Base-by-base conservation (phyloP, 768 basidiomycete species). In the Lentinula edodes region DNA sequence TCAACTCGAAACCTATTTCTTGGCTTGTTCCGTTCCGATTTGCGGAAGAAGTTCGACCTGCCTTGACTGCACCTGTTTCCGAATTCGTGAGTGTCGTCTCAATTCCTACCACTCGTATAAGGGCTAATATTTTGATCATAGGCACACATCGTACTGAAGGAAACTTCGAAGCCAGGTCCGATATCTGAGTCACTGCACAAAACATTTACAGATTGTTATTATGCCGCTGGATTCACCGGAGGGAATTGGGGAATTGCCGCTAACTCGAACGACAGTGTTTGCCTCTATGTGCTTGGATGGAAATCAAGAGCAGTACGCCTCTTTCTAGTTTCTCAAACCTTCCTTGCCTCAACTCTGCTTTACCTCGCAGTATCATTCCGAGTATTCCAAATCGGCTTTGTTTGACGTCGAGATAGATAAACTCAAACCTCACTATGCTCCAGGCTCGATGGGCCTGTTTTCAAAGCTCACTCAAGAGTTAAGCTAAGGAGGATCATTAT, bases 141-240 rank as follows among this genome's bases (percentile, higher is more conserved):
- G 63, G 59, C 59, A 8, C 63, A 58, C 61, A 52, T 69, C 20
- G 62, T 63, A 35, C 34, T 67, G 10, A 63, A 64, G 13, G 60
- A 50, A 50, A 65, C 51, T n/a, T 48, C 61, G 3, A 52, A 46
- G 13, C 62, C 52, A 18, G 50, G 41, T 2, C 54, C 45, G 13
- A 50, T 66, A 6, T 63, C 60, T 16, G n/a, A 58, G 7, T 66
- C 68, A 6, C 43, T 69, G 52, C 57, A 68, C 55, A 66, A 68
- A 41, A 68, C 68, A 12, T 69, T 68, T 61, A 65, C 65, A 3
- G 68, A 69, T 56, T 68, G 68, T 36, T 68, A 69, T 53, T 50
- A 52, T 28, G 67, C 67, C 6, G 52, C 57, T 16, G 68, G 68
- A 16, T 69, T 68, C 51, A 60, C 39, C 3, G 68, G 68, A 23